Base-by-base conservation (phyloP, 352 stramenopile genomes). In the Globisporangium orthogonon region DNA sequence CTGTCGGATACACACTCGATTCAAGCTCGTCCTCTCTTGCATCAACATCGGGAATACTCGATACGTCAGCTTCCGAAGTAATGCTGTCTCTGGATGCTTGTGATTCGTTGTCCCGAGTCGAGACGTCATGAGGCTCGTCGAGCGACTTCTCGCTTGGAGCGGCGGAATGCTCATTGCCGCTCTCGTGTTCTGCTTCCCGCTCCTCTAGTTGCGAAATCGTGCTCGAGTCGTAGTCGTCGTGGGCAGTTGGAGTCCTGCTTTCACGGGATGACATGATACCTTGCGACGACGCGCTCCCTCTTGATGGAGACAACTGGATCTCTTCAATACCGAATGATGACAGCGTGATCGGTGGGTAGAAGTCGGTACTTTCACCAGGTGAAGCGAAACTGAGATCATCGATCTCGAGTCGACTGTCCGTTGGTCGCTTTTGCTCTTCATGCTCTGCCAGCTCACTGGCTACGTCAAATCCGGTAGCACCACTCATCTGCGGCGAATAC, bases 251-350 rank as follows among this genome's bases (percentile, higher is more conserved):
- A 30, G 3, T 15, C 9, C n/a, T 48, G 43, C 14, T 18, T 11
- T 48, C 11, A 3, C 14, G 5, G 7, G 2, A 14, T 18, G 43
- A 10, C 43, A 48, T 14, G n/a, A 11, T 5, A 48, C 9, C 9
- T 11, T 30, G 17, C 4, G 43, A 29, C 43, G 7, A 18, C n/a
- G 43, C 17, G 17, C 43, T 48, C 9, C 53, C 62, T 30, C 39
- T 50, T 40, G 70, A 14, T 11, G 73, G 70, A 33, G 75, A 83
- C 2, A 82, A 18, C 47, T 79, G 62, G 14, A 83, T 33, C 55
- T 82, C 71, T 7, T 69, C 46, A 35, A 78, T 86, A 4, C 73
- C 73, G 39, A 83, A 58, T 2, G 71, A 78, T 18, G 53, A 56
- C 33, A 86, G 33, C 1, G 73, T 82, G 33, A 83, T 70, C 28